Evolutionary conservation across 257 asterid species (phyloP), one percentile per base, ranked within the genome.

Genomic region (Jaltomata sinuosa): DNA sequence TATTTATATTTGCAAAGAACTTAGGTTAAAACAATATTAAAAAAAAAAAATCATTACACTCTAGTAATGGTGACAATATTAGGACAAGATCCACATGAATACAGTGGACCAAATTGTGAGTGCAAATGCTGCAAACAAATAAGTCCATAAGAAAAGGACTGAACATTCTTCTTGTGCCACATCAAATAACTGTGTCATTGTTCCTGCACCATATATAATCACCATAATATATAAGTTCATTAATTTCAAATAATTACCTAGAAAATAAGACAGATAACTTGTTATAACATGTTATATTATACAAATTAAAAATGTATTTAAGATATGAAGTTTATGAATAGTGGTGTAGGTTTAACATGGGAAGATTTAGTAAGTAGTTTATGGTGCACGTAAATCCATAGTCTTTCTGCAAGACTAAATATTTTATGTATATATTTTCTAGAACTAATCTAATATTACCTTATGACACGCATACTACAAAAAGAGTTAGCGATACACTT

Each of bases 141-240:
- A 96, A 14, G 98, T 94, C 99, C 99, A 94, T 2, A 94, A 85
- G 84, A 92, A 88, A 34, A 96, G 90, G 77, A 96, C 90, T 8
- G 99, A 91, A 83, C 98, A 93, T 85, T 96, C 99, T 67, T 92
- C 98, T 86, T 96, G 94, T 34, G 97, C 99, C 36, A 96, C 97
- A 42, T 92, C 97, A 85, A 93, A 91, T 2, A 96, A 87, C 36
- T 96, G 97, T n/a, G 99, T 88, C 98, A 96, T 96, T 3, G 99
- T 96, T 69, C 98, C 98, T 95, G 77, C 88, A 87, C 67, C 0
- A 49, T 14, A 38, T 65, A 1, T 29, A n/a, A 40, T 25, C 45
- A 27, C 27, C 22, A 15, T 11, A 11, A 25, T n/a, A 57, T 38
- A 55, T 22, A 2, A 61, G 34, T 59, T 22, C 3, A 25, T 61